Conservation (phyloP, 495 filamentous ascomycete genomes). For the Penicillium pancosmium region DNA sequence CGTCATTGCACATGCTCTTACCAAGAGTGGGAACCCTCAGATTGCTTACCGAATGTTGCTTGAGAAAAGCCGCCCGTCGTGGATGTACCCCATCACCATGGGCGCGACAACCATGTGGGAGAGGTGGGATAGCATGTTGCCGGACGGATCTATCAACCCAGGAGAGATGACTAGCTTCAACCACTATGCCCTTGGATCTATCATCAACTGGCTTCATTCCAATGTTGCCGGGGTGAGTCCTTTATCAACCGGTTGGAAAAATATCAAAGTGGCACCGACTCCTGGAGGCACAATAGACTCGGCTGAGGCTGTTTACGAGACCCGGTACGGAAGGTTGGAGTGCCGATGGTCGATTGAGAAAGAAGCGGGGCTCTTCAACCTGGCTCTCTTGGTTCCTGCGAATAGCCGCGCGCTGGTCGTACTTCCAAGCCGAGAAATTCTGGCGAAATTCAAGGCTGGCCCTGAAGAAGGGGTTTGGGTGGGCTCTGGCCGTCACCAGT, state of each 20-base stretch:
- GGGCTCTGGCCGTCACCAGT: neutral
- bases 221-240: slow-evolving; percentile 31
- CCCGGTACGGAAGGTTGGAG: slow-evolving; percentile 5
- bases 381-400: slow-evolving; percentile 7
- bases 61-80: slow-evolving; percentile 46
- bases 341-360: slow-evolving; percentile 4
- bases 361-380: neutral
- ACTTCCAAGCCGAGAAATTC: neutral
- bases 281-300: slow-evolving; percentile 1
- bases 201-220: slow-evolving; percentile 37
- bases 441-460: neutral
- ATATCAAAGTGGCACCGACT: slow-evolving; percentile 10
- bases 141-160: slow-evolving; percentile 54
- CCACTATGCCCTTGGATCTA: slow-evolving; percentile 51
- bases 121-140: slow-evolving; percentile 58
- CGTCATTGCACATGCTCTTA: slow-evolving; percentile 48
- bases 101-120: slow-evolving; percentile 60
- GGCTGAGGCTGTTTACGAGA: slow-evolving; percentile 8
- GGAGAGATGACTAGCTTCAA: slow-evolving; percentile 61
- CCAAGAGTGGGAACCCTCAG: slow-evolving; percentile 33
- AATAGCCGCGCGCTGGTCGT: slow-evolving; percentile 3
- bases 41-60: slow-evolving; percentile 44
- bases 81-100: slow-evolving; percentile 57
- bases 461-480: neutral
- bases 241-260: slow-evolving; percentile 11